These are phyloP conservation scores for Dothideomycetidae sp. DNA, from an alignment of 2,329 filamentous ascomycete species.

Conservation along the genomic window DNA sequence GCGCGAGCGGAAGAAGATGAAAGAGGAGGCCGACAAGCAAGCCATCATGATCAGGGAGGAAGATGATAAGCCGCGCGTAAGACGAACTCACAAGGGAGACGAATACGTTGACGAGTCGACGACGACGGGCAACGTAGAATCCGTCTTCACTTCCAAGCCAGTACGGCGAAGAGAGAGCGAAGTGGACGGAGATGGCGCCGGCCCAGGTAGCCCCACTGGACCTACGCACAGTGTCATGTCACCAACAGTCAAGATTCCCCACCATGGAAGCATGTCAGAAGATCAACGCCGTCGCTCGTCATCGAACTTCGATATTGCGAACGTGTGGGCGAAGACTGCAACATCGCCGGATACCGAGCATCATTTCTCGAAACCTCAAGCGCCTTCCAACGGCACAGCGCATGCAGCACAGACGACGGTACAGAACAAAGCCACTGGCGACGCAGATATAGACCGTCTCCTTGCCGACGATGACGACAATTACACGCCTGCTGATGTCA, in stretches of 20 bases:
- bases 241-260: conserved; percentile 24
- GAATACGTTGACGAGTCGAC: conserved; percentile 71
- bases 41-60: conserved; percentile 64
- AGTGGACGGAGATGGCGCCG: conserved; percentile 15
- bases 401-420: conserved; percentile 22
- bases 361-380: conserved; percentile 47
- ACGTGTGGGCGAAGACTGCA: conserved; percentile 63
- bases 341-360: conserved; percentile 11
- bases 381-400: conserved; percentile 25
- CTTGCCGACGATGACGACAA: conserved; percentile 67
- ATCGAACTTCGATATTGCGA: conserved; percentile 60
- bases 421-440: conserved; percentile 48
- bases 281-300: conserved; percentile 25
- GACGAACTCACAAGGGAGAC: conserved; percentile 88
- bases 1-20: conserved; percentile 59
- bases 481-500: conserved; percentile 62
- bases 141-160: conserved; percentile 33
- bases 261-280: conserved; percentile 41
- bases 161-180: conserved; percentile 28
- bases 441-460: conserved; percentile 81
- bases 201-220: conserved; percentile 6
- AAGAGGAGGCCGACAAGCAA: conserved; percentile 65
- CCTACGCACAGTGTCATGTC: conserved; percentile 20
- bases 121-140: conserved; percentile 29
- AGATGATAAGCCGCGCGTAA: conserved; percentile 60